Evolutionary conservation across 2,329 filamentous ascomycete species (phyloP), one percentile per base, ranked within the genome.

Genomic region (Knufia petricola): DNA sequence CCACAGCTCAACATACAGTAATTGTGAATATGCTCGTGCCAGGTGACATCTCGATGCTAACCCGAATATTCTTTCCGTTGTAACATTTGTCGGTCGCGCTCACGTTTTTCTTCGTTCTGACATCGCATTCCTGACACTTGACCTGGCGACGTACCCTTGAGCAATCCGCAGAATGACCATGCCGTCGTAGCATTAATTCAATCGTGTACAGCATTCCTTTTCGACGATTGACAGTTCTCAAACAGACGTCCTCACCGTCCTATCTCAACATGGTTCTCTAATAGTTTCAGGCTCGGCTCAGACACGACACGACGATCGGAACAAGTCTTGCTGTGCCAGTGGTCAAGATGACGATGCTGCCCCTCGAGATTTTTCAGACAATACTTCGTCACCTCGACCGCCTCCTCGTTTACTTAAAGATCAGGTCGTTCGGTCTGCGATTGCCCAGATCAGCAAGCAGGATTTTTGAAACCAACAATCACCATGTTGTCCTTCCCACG

Each of bases 401-500:
- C 15, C 64, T 69, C 58, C 55, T 70, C 20, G 52, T 68, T 44
- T 66, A 69, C 45, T 66, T 66, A 19, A 65, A 65, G 17, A 53
- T 47, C 21, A 23, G 23, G 21, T 23, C 44, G 12, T 19, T 38
- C 10, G 32, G 34, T 12, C 20, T 47, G 32, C 36, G 38, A 4
- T 21, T 20, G 10, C 23, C 32, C 8, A 47, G 13, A 19, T 9
- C 23, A 10, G 24, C n/a, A 24, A 39, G 8, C 20, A 39, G 15
- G 20, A 2, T 9, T 6, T 19, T n/a, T 3, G 9, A 15, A 3
- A 38, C n/a, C 13, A 47, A 45, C 34, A 39, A 51, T 15, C 50
- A 54, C 44, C 50, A 49, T 30, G 50, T 55, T 28, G 50, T 52
- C 38, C 50, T 52, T 26, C 43, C 55, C 32, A 34, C 26, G 10